Evolutionary conservation across 1,284 basidiomycete genomes (phyloP).

Genomic region (Pholiota adiposa): DNA sequence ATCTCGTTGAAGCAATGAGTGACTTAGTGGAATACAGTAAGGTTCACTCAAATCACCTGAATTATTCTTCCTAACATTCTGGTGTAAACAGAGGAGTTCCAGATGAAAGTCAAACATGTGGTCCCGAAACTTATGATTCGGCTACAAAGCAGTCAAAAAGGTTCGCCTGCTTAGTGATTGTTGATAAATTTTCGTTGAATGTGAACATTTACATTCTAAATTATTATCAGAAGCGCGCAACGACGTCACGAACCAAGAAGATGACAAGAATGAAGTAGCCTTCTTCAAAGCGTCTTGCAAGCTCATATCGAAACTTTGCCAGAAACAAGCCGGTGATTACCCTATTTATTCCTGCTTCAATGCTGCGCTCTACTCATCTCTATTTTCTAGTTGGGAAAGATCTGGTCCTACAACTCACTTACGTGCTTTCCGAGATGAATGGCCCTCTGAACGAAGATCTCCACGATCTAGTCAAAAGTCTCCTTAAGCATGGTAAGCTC

Average conservation of each 20-base stretch:
- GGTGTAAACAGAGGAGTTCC: not conserved
- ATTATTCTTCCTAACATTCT: not conserved
- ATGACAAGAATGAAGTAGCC: not conserved
- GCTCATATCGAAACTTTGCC: not conserved
- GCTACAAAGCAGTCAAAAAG: not conserved
- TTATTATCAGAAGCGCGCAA: not conserved
- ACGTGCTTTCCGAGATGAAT: not conserved
- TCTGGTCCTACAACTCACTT: not conserved
- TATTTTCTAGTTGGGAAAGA: not conserved
- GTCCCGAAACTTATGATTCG: not conserved
- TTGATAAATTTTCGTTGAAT: not conserved
- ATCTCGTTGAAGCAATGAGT: not conserved
- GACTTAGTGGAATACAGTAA: not conserved
- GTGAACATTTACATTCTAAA: not conserved
- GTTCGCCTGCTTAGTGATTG: not conserved
- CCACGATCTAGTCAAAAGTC: not conserved
- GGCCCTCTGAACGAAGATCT: not conserved
- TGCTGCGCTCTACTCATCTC: no score
- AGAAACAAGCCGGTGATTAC: not conserved
- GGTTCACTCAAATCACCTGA: not conserved
- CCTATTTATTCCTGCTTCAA: not conserved
- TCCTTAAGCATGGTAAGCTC: not conserved
- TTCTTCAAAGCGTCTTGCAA: not conserved
- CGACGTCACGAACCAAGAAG: not conserved
- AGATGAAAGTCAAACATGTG: not conserved